phyloP scores from a whole-genome alignment of 2,329 filamentous ascomycete species.

The Cercospora beticola region DNA sequence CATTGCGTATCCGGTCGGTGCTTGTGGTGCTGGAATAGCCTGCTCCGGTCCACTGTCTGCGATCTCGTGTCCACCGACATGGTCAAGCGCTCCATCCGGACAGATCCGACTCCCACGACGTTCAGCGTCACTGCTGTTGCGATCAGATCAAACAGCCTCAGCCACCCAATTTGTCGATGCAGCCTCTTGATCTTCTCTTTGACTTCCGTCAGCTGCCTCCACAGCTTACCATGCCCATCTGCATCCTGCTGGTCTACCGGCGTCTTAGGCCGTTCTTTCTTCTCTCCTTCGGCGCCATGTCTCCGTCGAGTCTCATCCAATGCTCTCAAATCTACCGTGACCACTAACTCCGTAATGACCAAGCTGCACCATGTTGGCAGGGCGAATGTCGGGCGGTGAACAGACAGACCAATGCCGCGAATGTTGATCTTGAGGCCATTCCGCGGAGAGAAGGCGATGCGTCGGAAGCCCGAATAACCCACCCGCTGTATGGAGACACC shows the following conservation, averaged over 20 bases:
- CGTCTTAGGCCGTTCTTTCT: slow-evolving; percentile 17
- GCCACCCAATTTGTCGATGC: slow-evolving; percentile 83
- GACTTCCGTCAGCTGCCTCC: slow-evolving; percentile 72
- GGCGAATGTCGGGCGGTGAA: slow-evolving; percentile 93
- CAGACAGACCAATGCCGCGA: slow-evolving; percentile 78
- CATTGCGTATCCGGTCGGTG: slow-evolving; percentile 62
- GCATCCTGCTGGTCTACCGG: slow-evolving; percentile 34
- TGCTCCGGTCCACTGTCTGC: slow-evolving; percentile 86
- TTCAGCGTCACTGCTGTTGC: slow-evolving; percentile 76
- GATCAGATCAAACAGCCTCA: slow-evolving; percentile 84
- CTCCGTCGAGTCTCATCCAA: slow-evolving; percentile 45
- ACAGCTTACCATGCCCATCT: slow-evolving; percentile 62
- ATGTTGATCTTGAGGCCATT: slow-evolving; percentile 90
- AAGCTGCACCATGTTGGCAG: slow-evolving; percentile 96
- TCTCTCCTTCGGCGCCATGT: slow-evolving; percentile 22
- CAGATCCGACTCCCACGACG: slow-evolving; percentile 75
- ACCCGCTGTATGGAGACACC: slow-evolving; percentile 94
- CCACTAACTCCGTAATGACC: slow-evolving; percentile 77
- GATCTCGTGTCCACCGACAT: slow-evolving; percentile 86
- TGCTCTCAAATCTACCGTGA: slow-evolving; percentile 75
- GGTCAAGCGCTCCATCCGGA: slow-evolving; percentile 82
- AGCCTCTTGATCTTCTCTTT: slow-evolving; percentile 86
- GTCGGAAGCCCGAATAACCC: slow-evolving; percentile 86
- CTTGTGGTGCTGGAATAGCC: slow-evolving; percentile 80
- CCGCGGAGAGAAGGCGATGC: slow-evolving; percentile 83